Conservation (phyloP, 2,329 filamentous ascomycete genomes). For the Falciphora oryzae region DNA sequence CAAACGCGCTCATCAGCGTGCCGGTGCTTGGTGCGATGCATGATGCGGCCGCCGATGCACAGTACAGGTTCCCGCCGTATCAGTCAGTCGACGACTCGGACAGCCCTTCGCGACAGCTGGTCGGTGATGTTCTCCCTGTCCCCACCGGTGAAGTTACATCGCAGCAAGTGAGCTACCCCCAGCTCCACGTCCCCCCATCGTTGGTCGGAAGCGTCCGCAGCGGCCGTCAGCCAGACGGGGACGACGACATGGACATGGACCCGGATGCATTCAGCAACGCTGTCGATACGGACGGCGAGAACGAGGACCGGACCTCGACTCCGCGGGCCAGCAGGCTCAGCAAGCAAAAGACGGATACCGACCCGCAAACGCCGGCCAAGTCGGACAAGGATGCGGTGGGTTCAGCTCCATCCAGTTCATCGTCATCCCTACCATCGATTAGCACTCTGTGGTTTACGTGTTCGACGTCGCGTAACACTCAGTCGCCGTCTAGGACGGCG, state of each 20-base stretch:
- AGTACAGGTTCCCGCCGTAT: not conserved
- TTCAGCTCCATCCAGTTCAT: constrained; percentile 13
- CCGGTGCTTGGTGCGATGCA: not conserved
- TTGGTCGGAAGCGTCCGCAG: constrained; percentile 37
- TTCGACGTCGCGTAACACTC: constrained; percentile 29
- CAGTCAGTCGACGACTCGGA: constrained; percentile 14
- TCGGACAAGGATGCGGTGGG: not conserved
- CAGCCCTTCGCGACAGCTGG: constrained; percentile 26
- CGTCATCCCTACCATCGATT: constrained; percentile 25
- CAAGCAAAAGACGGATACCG: not conserved
- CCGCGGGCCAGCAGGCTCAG: constrained; percentile 3
- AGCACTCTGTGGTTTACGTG: constrained; percentile 37
- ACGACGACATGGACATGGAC: constrained; percentile 30
- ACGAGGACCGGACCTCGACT: constrained; percentile 3
- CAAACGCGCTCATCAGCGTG: not conserved
- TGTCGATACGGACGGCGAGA: constrained; percentile 11
- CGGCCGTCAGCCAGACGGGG: constrained; percentile 44
- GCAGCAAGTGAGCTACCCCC: constrained; percentile 24
- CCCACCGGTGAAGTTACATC: not conserved
- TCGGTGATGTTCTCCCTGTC: constrained; percentile 12
- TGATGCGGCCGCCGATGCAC: not conserved
- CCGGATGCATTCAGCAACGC: constrained; percentile 21
- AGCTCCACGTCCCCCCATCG: constrained; percentile 26
- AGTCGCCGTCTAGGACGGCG: constrained; percentile 24
- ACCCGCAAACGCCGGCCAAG: constrained; percentile 9